A percentile compares a stretch with the other conserved stretches of the same genome.
Evolutionary conservation across 169 alveolate species (phyloP).

Genomic region (Plasmodium fragile): DNA sequence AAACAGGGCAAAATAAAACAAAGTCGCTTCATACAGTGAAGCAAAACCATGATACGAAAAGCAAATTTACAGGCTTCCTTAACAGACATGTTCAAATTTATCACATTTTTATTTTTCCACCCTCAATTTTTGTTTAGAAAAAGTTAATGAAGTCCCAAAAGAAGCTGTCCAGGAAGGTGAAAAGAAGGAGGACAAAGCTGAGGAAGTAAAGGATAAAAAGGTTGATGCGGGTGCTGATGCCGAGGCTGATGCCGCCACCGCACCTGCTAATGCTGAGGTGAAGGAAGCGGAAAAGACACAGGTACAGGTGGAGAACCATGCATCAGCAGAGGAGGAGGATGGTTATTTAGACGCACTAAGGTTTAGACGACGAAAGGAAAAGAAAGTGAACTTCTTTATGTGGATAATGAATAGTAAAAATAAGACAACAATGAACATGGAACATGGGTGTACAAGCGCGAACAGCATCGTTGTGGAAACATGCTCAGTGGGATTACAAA

Average conservation of each 20-base stretch:
- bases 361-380: slow-evolving; percentile 3
- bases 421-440: not conserved
- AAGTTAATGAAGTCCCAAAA: not conserved
- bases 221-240: not conserved
- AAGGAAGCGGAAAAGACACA: not conserved
- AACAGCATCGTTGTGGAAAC: not conserved
- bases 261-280: not conserved
- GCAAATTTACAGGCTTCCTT: not conserved
- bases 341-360: slow-evolving; percentile 9
- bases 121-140: not conserved
- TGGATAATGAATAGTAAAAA: slow-evolving; percentile 69
- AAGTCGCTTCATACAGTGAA: not conserved
- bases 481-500: not conserved
- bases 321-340: not conserved
- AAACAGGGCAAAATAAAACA: not conserved
- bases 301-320: not conserved
- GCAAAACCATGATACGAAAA: not conserved
- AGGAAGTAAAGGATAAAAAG: not conserved
- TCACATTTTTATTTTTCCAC: slow-evolving; percentile 2
- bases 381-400: slow-evolving; percentile 42
- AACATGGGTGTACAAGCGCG: not conserved
- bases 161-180: not conserved
- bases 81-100: not conserved
- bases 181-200: not conserved
- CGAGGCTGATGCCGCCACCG: not conserved